Base-by-base conservation (phyloP, 2,329 filamentous ascomycete genomes). In the Pestalotiopsis sp. region DNA sequence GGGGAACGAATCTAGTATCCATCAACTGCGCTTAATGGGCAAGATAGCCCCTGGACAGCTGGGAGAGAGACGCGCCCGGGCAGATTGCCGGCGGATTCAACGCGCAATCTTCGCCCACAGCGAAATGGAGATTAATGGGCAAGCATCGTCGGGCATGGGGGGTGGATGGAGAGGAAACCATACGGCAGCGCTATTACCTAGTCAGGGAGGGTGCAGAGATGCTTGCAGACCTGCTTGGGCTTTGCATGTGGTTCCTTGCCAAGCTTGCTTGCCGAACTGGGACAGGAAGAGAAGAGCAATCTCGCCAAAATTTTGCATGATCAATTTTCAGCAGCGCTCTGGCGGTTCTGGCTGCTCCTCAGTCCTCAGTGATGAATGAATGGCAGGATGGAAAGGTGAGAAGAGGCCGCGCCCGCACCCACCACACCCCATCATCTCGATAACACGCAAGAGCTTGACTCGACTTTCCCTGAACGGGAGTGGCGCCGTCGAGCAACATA, bases 271-370 rank as follows among this genome's bases (percentile, higher is more conserved):
- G 66, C 72, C 71, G 68, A 70, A 71, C 72, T 71, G 66, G 68
- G 69, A 25, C 65, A 64, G 70, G 31, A 52, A 52, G 59, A 64
- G 69, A 36, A 38, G 70, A 72, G 70, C 71, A 76, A 75, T 76
- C 71, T 76, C 73, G 73, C 73, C 73, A 75, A 75, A 36, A 36
- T 36, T 36, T 71, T 68, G 68, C 59, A 66, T 31, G 64, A 60
- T 64, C 39, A 64, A 66, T 63, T 70, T 65, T 52, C 20, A 36
- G 31, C 45, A 52, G 45, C 45, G 17, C 45, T 52, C 31, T 36
- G 31, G 31, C 31, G 31, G 31, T 9, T 36, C 31, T 36, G 31
- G 31, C 31, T 27, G 27, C 3, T 25, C 9, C 31, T 36, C 31
- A 36, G n/a, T n/a, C n/a, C n/a, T 36, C 31, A 36, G 31, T 36